Base-by-base conservation (phyloP, 352 stramenopile genomes). In the Pythium folliculosum region DNA sequence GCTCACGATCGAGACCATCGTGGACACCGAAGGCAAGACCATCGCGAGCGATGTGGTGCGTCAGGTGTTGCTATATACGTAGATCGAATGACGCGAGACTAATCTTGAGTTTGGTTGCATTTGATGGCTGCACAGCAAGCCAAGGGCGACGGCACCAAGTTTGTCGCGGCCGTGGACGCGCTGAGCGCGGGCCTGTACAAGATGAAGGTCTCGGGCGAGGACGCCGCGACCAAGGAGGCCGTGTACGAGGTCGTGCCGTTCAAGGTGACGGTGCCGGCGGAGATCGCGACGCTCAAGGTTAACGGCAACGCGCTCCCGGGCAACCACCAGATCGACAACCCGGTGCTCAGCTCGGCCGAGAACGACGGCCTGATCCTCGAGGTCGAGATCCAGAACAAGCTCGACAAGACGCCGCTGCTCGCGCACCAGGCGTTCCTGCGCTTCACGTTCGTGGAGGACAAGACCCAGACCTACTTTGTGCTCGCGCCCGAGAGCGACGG, bases 391-490 rank as follows among this genome's bases (percentile, higher is more conserved):
- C 80, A 89, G 64, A 78, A 82, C 52, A 65, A 65, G 51, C 60
- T 88, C 30, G 74, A 88, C 68, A 81, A 92, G 63, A 77, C 63
- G 66, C 57, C 81, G 0, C 68, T 94, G 49, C 58, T 68, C 2
- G 80, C 85, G n/a, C 87, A 95, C 64, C 87, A 94, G 65, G 85
- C 83, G 19, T 90, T 95, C 69, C 69, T 95, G 21, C 84, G 72
- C 58, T 94, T 95, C 67, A 86, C 75, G 49, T 79, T 93, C 63
- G 37, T 27, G 13, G 71, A 67, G 22, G 70, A 84, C 40, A 79
- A 90, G 65, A 82, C 70, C 8, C 72, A 90, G 38, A 85, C 85
- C 50, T 92, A 91, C 74, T 93, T 95, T 71, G 77, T 89, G 60
- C 76, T 95, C 22, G 78, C 77, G 14, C 61, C 73, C 2, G 75